A percentile compares a stretch with the other conserved stretches of the same genome.
phyloP scores from a whole-genome alignment of 2,329 filamentous ascomycete species.

The Aureobasidium sp. region DNA sequence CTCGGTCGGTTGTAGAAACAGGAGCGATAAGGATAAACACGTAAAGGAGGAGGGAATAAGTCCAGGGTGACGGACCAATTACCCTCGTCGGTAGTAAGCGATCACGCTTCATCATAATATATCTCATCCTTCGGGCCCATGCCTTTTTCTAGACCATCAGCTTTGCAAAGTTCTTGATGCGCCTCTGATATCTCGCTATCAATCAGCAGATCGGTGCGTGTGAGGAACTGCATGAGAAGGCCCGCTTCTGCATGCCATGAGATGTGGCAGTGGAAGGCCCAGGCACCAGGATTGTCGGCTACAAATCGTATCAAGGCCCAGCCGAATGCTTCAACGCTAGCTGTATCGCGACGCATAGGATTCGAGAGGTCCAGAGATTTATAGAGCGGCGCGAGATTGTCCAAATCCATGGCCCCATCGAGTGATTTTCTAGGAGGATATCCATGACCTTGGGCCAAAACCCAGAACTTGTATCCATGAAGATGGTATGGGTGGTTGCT shows the following conservation, averaged over 20 bases:
- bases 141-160: conserved; percentile 43
- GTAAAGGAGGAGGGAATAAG: no score
- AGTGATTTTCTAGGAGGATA: conserved; percentile 25
- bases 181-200: conserved; percentile 39
- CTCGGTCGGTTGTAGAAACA: not conserved
- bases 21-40: not conserved
- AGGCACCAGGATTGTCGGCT: conserved; percentile 52
- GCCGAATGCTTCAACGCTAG: conserved; percentile 48
- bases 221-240: conserved; percentile 54
- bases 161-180: conserved; percentile 41
- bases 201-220: conserved; percentile 41
- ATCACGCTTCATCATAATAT: conserved; percentile 18
- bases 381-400: conserved; percentile 27
- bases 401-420: conserved; percentile 20
- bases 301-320: conserved; percentile 51
- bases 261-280: conserved; percentile 55
- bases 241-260: conserved; percentile 54
- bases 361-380: conserved; percentile 32
- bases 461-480: conserved; percentile 33
- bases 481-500: conserved; percentile 30
- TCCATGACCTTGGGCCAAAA: conserved; percentile 30
- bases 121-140: conserved; percentile 44
- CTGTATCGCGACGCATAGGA: conserved; percentile 46
- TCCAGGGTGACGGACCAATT: not conserved
- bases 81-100: not conserved